Evolutionary conservation across 768 basidiomycete species (phyloP), one percentile per base, ranked within the genome.

Genomic region (Pleurotus pulmonarius): DNA sequence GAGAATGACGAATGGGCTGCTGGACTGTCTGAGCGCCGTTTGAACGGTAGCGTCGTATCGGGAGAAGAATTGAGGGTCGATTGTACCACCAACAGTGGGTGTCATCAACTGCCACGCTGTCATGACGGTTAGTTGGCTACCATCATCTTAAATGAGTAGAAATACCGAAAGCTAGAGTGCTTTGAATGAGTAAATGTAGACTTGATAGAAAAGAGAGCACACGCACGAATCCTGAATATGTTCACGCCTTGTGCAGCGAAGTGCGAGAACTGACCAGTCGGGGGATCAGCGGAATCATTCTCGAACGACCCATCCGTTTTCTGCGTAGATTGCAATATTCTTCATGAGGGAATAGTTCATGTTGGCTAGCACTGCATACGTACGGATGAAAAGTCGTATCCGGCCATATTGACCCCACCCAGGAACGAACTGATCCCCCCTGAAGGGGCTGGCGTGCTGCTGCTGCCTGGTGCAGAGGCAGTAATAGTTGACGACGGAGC

Each of bases 81-180:
- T 75, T 12, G 71, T 63, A 2, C 79, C 80, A 43, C 81, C 80
- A 6, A 83, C 63, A 46, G 70, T 70, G 20, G 78, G 78, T 8
- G 78, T 78, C 75, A 77, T 78, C 48, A 77, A 64, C 59, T 82
- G 80, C 80, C 82, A 82, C 6, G 79, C 80, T 72, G 61, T n/a
- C 20, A 59, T 59, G 34, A 34, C 29, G 41, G 26, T 46, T 56
- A 24, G 45, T 40, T 24, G 12, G 41, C 52, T 38, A 56, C 59
- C 58, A 34, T 3, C 8, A 39, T 63, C 58, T 61, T 43, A n/a
- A 9, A 8, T 48, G 55, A 61, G 47, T 46, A 43, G 24, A 53
- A 65, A 46, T 59, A 69, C 67, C 69, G 53, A 72, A 70, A 8
- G 70, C 70, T 69, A 43, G 38, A 55, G 15, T n/a, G n/a, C 18